These are phyloP conservation scores for Nymphaea thermarum DNA, from an alignment of 164 flowering plant species.

Conservation along the genomic window DNA sequence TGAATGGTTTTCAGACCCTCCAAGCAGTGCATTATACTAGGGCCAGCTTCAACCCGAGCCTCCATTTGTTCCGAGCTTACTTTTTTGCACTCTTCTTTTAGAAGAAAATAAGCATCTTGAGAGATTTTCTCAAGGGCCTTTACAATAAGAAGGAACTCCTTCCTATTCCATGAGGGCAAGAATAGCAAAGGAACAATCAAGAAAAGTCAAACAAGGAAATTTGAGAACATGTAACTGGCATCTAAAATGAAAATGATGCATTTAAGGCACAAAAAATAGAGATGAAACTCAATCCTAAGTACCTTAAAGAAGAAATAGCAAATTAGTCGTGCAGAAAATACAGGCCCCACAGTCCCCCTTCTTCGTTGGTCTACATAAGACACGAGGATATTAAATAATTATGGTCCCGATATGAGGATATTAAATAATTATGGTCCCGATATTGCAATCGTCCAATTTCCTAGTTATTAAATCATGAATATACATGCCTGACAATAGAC, in stretches of 20 bases:
- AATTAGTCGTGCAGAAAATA: no score
- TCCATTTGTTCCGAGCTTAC: constrained; percentile 36
- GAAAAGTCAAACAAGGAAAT: no score
- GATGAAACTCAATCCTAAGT: not conserved
- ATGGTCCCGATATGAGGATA: no score
- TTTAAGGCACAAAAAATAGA: not conserved
- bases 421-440: no score
- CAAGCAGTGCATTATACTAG: constrained; percentile 55
- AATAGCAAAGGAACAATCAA: not conserved
- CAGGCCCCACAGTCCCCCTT: not conserved
- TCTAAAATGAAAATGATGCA: not conserved
- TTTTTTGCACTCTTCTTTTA: constrained; percentile 39
- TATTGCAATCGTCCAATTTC: no score
- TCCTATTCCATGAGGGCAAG: constrained; percentile 27
- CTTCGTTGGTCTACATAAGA: no score
- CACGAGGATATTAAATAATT: no score
- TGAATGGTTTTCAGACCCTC: constrained; percentile 58
- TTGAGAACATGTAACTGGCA: not conserved
- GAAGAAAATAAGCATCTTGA: constrained; percentile 50
- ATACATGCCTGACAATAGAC: no score
- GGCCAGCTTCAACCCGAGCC: constrained; percentile 49
- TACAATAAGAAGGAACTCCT: constrained; percentile 46
- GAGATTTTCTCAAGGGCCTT: constrained; percentile 44
- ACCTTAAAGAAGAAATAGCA: not conserved
- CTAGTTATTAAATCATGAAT: no score